Conservation (phyloP, 2,329 filamentous ascomycete genomes). For the Aureobasidium sp. region DNA sequence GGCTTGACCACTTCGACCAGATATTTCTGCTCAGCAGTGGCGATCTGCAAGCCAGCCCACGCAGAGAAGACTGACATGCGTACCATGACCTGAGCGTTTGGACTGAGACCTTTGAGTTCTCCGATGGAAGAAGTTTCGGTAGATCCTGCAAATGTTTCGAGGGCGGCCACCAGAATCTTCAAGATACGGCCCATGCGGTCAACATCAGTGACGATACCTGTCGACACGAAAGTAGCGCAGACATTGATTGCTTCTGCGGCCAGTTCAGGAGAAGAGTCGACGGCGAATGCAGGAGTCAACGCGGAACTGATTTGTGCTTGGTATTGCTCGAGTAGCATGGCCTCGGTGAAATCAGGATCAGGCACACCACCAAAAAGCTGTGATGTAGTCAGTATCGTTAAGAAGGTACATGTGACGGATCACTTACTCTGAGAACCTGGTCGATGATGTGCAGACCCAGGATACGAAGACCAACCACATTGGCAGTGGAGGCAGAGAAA, state of each 20-base stretch:
- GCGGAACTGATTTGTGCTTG: slow-evolving; percentile 97
- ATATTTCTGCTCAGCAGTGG: slow-evolving; percentile 85
- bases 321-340: slow-evolving; percentile 91
- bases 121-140: slow-evolving; percentile 79
- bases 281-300: slow-evolving; percentile 88
- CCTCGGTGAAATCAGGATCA: slow-evolving; percentile 96
- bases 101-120: slow-evolving; percentile 83
- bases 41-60: slow-evolving; percentile 94
- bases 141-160: slow-evolving; percentile 83
- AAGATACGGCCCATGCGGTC: slow-evolving; percentile 98
- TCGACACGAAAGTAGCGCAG: slow-evolving; percentile 95
- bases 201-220: slow-evolving; percentile 92
- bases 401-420: not conserved
- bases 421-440: slow-evolving; percentile 62
- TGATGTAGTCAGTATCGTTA: not conserved
- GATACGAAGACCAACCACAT: slow-evolving; percentile 79
- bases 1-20: slow-evolving; percentile 80
- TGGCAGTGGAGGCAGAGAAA: slow-evolving; percentile 92
- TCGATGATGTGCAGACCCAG: slow-evolving; percentile 92
- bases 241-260: slow-evolving; percentile 95
- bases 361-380: slow-evolving; percentile 87
- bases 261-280: slow-evolving; percentile 89
- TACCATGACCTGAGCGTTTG: slow-evolving; percentile 96
- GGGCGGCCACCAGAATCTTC: slow-evolving; percentile 79
- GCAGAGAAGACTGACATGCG: slow-evolving; percentile 95